Base-by-base conservation (phyloP, 2,329 filamentous ascomycete genomes). In the Cladorrhinum sp. region DNA sequence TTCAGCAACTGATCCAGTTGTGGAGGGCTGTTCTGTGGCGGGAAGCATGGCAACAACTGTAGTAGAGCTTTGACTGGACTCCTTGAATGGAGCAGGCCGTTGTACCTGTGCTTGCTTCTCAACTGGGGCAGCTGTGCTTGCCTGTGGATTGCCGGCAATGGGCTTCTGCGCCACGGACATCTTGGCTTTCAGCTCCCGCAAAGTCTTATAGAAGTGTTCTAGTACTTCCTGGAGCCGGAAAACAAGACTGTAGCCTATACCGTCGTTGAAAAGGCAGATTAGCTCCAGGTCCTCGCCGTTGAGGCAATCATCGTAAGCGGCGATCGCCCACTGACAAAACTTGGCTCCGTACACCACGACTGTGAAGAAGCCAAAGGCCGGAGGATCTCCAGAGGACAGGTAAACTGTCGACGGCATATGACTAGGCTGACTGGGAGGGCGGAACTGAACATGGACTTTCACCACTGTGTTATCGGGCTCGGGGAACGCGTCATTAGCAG, bases 241-340 rank as follows among this genome's bases (percentile, higher is more conserved):
- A 8, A 22, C 18, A 18, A 45, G 10, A 45, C 41, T 45, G 18
- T 45, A 45, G 18, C 41, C 41, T 2, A 45, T 13, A 7, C 41
- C 41, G n/a, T 45, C 16, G 27, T 41, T 24, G 13, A 24, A 55
- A 2, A 55, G 20, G n/a, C 29, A 36, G 32, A n/a, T 24, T 32
- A 24, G 3, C 10, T 38, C 52, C n/a, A 55, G 23, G 25, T 41
- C 29, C 29, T 55, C 52, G 52, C 52, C 32, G 13, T 36, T 41
- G n/a, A 55, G 9, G 18, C 23, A 63, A 32, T 63, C 61, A 12
- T 61, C 18, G 52, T 59, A 65, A 9, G 45, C 38, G 0, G 59
- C 49, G 10, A 65, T 57, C 3, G 63, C 20, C 57, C 59, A 65
- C 20, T 62, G 48, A 36, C 56, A 58, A 23, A 50, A 60, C 12